Percentiles rank a stretch among this genome's conserved stretches.
phyloP scores from a whole-genome alignment of 768 basidiomycete genomes.

The Naganishia friedmannii region DNA sequence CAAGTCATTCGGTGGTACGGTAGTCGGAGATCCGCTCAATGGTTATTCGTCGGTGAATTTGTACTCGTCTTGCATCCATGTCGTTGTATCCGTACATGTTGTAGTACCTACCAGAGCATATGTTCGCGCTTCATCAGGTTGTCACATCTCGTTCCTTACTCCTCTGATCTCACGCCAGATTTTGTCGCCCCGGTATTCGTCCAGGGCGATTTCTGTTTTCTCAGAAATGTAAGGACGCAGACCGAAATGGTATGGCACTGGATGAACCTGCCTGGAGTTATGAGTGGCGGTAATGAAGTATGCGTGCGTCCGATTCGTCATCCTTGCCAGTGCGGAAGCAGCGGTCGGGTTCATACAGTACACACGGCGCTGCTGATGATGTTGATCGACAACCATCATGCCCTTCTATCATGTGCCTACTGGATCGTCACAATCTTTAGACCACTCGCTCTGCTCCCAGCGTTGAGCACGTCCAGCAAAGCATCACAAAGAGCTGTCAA shows the following conservation, averaged over 20 bases:
- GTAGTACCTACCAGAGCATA: too few species aligned
- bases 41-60: background rate
- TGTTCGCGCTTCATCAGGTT: too few species aligned
- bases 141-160: too few species aligned
- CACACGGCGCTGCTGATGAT: background rate
- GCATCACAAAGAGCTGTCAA: background rate
- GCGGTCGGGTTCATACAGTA: background rate
- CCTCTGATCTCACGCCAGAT: too few species aligned
- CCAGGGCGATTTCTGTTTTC: too few species aligned
- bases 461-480: too few species aligned
- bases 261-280: background rate
- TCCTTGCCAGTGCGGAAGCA: background rate
- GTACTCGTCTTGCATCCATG: background rate
- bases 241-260: background rate
- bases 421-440: background rate
- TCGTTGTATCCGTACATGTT: constrained; percentile 2
- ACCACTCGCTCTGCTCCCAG: too few species aligned
- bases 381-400: background rate
- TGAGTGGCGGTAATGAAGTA: background rate
- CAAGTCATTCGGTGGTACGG: constrained; percentile 38
- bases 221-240: too few species aligned
- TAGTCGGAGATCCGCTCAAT: background rate
- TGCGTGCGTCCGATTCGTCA: background rate
- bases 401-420: background rate
- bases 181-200: too few species aligned